Evolutionary conservation across 148 eudicot genomes (phyloP).

Genomic region (Silene conica): DNA sequence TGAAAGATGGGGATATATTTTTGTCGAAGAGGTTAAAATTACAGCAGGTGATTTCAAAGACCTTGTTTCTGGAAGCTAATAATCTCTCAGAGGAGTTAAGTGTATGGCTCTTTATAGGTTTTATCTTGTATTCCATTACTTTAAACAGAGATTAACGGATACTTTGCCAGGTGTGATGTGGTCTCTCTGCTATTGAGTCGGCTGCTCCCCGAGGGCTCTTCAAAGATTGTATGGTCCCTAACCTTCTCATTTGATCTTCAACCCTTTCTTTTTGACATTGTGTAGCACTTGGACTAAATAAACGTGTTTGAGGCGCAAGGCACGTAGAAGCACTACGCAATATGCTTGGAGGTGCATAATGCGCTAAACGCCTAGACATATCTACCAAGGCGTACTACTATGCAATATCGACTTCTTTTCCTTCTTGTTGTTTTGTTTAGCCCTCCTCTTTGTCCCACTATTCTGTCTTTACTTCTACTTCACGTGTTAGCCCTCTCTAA

Average conservation of each 20-base stretch:
- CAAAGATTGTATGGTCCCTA: conserved; percentile 39
- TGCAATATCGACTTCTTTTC: not conserved
- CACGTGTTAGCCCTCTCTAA: not conserved
- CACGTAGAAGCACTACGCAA: not conserved
- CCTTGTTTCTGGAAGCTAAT: conserved; percentile 37
- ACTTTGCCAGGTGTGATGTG: conserved; percentile 54
- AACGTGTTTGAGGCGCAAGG: not conserved
- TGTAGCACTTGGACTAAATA: not conserved
- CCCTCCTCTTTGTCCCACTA: not conserved
- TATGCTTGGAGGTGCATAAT: not conserved
- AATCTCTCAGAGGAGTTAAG: conserved; percentile 51
- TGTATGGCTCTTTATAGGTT: conserved; percentile 2
- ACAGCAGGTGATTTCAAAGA: conserved; percentile 42
- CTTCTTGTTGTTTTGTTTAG: not conserved
- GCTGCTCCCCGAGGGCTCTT: conserved; percentile 46
- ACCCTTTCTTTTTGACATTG: conserved; percentile 8
- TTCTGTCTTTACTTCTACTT: not conserved
- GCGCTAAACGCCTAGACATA: no score
- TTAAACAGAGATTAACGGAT: conserved; percentile 19
- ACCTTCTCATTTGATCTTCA: not conserved
- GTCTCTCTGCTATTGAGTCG: conserved; percentile 59
- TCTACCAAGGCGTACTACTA: not conserved
- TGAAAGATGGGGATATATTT: conserved; percentile 50
- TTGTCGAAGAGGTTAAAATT: conserved; percentile 54
- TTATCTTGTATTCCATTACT: conserved; percentile 14